Conservation (phyloP, 768 basidiomycete genomes). For the Chalciporus pseudorubinellus region DNA sequence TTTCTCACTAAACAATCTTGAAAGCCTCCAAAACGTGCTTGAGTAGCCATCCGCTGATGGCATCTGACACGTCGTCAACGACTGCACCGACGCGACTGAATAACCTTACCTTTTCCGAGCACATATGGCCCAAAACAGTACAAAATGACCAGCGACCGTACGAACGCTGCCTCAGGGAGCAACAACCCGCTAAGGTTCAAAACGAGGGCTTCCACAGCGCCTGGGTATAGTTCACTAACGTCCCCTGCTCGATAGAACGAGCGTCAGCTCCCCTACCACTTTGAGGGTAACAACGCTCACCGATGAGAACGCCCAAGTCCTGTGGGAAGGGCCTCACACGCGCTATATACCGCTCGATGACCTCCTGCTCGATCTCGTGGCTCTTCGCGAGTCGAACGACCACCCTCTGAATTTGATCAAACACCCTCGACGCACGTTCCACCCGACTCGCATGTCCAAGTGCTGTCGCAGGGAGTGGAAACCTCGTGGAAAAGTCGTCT, state of each 20-base stretch:
- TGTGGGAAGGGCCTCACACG: background rate
- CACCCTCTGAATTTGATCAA: background rate
- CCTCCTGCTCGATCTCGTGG: background rate
- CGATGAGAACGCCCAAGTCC: slow-evolving; percentile 6
- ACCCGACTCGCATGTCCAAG: slow-evolving; percentile 11
- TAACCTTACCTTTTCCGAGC: slow-evolving; percentile 9
- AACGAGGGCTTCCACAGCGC: slow-evolving; percentile 7
- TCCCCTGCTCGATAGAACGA: slow-evolving; percentile 7
- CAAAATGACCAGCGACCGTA: slow-evolving; percentile 13
- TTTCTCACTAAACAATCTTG: background rate
- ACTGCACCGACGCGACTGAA: background rate
- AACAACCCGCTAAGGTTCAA: slow-evolving; percentile 8
- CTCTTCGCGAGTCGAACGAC: background rate
- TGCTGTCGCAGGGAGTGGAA: slow-evolving; percentile 6
- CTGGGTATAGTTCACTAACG: slow-evolving; percentile 14
- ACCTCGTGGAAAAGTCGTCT: slow-evolving; percentile 4
- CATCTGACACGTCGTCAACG: slow-evolving; percentile 1
- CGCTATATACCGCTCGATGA: slow-evolving; percentile 5
- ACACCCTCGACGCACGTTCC: background rate
- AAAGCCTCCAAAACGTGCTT: slow-evolving; percentile 3
- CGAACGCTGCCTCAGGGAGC: slow-evolving; percentile 8
- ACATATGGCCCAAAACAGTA: slow-evolving; percentile 16
- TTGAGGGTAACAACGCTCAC: background rate
- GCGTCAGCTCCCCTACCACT: background rate
- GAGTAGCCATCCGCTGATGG: slow-evolving; percentile 8